Evolutionary conservation across 345 rosid genomes (phyloP).

Genomic region (Anacardium occidentale): DNA sequence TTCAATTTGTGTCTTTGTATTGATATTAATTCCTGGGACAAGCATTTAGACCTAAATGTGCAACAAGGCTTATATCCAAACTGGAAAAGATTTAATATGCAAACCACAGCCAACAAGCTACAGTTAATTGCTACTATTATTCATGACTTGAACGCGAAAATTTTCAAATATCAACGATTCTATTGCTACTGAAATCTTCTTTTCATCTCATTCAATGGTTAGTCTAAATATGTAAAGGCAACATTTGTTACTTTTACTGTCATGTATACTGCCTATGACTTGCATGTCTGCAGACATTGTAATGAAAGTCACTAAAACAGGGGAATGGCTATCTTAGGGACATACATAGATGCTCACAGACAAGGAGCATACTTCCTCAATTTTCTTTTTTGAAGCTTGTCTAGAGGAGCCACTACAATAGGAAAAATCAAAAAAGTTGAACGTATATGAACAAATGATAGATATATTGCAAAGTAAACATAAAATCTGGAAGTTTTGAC

Average conservation of each 20-base stretch:
- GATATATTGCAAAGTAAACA: background rate
- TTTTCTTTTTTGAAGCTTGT: slow-evolving; percentile 56
- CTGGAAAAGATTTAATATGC: background rate
- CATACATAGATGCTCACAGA: slow-evolving; percentile 13
- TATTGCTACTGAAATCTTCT: background rate
- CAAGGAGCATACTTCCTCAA: slow-evolving; percentile 58
- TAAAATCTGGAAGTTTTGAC: background rate
- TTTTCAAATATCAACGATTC: background rate
- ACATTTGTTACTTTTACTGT: background rate
- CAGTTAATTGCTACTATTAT: background rate
- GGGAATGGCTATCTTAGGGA: background rate
- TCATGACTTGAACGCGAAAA: background rate
- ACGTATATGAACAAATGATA: slow-evolving; percentile 13
- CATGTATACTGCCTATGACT: background rate
- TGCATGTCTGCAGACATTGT: background rate
- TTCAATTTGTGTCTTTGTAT: too few relatives aligned
- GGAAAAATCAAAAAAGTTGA: slow-evolving; percentile 7
- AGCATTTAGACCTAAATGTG: background rate
- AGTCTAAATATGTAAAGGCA: too few relatives aligned
- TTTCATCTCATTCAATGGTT: too few relatives aligned
- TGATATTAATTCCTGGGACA: background rate
- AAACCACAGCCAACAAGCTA: background rate
- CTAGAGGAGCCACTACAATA: slow-evolving; percentile 39
- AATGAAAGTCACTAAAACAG: background rate
- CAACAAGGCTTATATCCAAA: background rate